Evolutionary conservation across 768 basidiomycete genomes (phyloP).

Genomic region (Xanthoconium stramineum): DNA sequence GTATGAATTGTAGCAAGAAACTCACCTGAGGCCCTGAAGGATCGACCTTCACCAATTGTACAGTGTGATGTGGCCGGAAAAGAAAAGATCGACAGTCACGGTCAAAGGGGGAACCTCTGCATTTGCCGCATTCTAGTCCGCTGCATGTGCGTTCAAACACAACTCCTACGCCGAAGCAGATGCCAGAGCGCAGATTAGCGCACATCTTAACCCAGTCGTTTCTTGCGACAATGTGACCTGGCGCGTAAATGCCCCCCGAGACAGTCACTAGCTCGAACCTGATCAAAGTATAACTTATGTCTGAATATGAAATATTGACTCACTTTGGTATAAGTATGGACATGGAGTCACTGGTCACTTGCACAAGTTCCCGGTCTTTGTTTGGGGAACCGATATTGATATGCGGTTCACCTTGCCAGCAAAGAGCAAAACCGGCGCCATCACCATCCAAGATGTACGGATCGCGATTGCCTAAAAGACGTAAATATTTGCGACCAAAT

Average conservation of each 20-base stretch:
- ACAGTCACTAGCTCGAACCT: slow-evolving; percentile 21
- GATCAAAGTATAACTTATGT: neutral
- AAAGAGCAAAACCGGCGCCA: slow-evolving; percentile 85
- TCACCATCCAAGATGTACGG: slow-evolving; percentile 66
- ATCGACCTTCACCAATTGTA: slow-evolving; percentile 54
- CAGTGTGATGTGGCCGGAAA: slow-evolving; percentile 77
- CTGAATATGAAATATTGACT: slow-evolving; percentile 26
- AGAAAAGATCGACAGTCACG: slow-evolving; percentile 77
- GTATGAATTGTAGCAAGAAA: neutral
- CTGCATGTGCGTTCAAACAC: slow-evolving; percentile 77
- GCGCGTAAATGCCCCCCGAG: slow-evolving; percentile 15
- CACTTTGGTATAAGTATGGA: slow-evolving; percentile 84
- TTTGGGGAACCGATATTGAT: slow-evolving; percentile 70
- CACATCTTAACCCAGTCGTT: slow-evolving; percentile 63
- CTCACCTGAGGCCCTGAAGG: slow-evolving; percentile 47
- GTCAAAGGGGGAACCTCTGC: slow-evolving; percentile 61
- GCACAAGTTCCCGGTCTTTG: slow-evolving; percentile 71
- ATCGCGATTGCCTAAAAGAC: slow-evolving; percentile 66
- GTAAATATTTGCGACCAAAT: slow-evolving; percentile 7
- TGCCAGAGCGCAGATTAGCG: slow-evolving; percentile 80
- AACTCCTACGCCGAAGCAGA: slow-evolving; percentile 84
- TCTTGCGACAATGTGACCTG: slow-evolving; percentile 20
- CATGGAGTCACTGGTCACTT: slow-evolving; percentile 79
- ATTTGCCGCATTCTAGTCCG: slow-evolving; percentile 58
- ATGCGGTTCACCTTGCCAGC: slow-evolving; percentile 75